Base-by-base conservation (phyloP, 257 asterid species). In the Sherardia arvensis region DNA sequence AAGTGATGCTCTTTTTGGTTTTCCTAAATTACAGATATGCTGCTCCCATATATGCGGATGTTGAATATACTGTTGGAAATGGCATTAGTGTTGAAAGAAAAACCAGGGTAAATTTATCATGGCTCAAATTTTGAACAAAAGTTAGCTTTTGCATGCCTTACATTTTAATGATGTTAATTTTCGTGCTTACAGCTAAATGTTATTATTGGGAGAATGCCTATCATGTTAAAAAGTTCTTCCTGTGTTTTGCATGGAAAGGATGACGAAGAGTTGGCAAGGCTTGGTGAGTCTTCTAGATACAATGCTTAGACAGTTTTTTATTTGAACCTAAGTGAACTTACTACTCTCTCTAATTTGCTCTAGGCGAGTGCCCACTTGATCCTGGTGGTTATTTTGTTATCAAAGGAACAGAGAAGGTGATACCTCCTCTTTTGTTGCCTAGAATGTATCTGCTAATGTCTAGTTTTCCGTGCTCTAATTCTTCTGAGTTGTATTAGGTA, bases 331-430 rank as follows among this genome's bases (percentile, higher is more conserved):
- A 54, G 25, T n/a, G 10, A 22, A 45, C 43, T 59, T 27, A 40
- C 32, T 57, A 23, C 33, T 66, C 64, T 49, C 14, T 49, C 56
- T 62, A 61, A 25, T 70, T 78, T 53, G 45, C 26, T 56, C 70
- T 58, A 90, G 95, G 99, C 71, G 99, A 93, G 81, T 93, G 99
- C 77, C 99, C 97, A 3, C 89, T 93, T 60, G 99, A 93, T 71
- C 99, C 97, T 21, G 97, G 99, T 65, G 97, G 97, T 64, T 93
- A 93, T 74, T 93, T 93, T 78, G 62, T 90, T 48, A 75, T 93
- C 62, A 93, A 90, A 79, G 99, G 96, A 69, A 85, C 87, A 17
- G 96, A 93, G 76, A 93, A 93, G 95, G 97, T 90, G 76, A 76
- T 56, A 38, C 48, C 47, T 65, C 65, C 21, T 54, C 27, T 62